Base-by-base conservation (phyloP, 2,329 filamentous ascomycete species). In the Diaporthe vaccinii region DNA sequence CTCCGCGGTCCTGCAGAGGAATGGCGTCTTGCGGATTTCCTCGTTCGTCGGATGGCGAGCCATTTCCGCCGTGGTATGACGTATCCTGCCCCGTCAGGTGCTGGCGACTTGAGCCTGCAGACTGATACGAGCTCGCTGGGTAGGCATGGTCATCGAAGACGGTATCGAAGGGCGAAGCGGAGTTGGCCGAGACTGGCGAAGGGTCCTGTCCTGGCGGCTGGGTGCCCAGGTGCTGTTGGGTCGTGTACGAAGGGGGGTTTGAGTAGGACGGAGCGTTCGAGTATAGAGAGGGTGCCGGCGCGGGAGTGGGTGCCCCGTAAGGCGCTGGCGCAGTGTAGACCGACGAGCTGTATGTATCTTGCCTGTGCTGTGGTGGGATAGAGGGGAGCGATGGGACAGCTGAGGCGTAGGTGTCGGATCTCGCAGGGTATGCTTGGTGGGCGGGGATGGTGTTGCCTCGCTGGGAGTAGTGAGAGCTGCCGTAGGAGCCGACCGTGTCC, bases 121-220 rank as follows among this genome's bases (percentile, higher is more conserved):
- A 77, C 74, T 82, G 81, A 77, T 83, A 83, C 20, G 87, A 84
- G 79, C 87, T 87, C 69, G 88, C 85, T 74, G 91, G 90, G 80
- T 94, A 93, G 74, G 89, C 87, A 83, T 92, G 87, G 82, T 94
- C 92, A 83, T 93, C 91, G 82, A 93, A 93, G 74, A 92, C 90
- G 65, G 89, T 90, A 73, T 91, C 90, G 81, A 93, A 93, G 14
- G 92, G 91, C 28, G 91, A 89, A 25, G 89, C 79, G 79, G 84
- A 70, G 6, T 53, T 58, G 39, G 49, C 51, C 17, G 80, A 81
- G 25, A 75, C 53, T 14, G 74, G 75, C 31, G 77, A 75, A 65
- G 76, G 73, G 39, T 74, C 71, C 69, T 76, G 78, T n/a, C 53
- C 68, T 36, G 75, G 75, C 46, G 77, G 80, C 25, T 82, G 22